Base-by-base conservation (phyloP, 1,284 basidiomycete genomes). In the Meripilus lineatus region DNA sequence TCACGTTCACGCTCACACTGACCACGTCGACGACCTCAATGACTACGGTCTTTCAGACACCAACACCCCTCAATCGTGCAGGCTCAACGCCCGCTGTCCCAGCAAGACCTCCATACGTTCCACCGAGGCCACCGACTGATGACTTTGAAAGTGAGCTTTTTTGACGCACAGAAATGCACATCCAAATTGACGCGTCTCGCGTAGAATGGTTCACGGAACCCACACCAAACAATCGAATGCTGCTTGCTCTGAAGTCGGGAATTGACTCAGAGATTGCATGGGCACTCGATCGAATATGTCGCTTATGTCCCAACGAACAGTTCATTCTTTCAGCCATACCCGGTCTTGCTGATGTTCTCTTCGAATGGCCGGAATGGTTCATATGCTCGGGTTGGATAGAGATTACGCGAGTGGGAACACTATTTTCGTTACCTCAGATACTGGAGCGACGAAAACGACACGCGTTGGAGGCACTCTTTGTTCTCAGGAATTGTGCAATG, bases 321-420 rank as follows among this genome's bases (percentile, higher is more conserved):
- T 88, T 90, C 59, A 61, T 75, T 42, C 70, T 93, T 45, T 70
- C 69, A 41, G 69, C 70, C 33, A 79, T 89, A 38, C 84, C 86
- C 0, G 87, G 87, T 3, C 68, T 92, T 30, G 77, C 83, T 21
- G 86, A 91, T 53, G 83, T 80, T 5, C 70, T 93, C 15, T 83
- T 90, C 54, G 82, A 85, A 54, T 85, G 86, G 81, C 83, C 89
- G 10, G 78, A 84, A 52, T 89, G 84, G 84, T 89, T 81, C 54
- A 70, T 73, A 40, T 65, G 58, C 2, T 72, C 77, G 52, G 80
- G 79, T 6, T 66, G 72, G 55, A 67, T 70, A 48, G 60, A 65
- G 25, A 60, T 62, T 28, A 63, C 65, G 32, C 68, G 72, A 34
- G 54, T 58, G 13, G 50, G 69, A 17, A 47, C 64, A 13, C 60